phyloP scores from a whole-genome alignment of 208 protist genomes.

The Trypanosoma cruzi region DNA sequence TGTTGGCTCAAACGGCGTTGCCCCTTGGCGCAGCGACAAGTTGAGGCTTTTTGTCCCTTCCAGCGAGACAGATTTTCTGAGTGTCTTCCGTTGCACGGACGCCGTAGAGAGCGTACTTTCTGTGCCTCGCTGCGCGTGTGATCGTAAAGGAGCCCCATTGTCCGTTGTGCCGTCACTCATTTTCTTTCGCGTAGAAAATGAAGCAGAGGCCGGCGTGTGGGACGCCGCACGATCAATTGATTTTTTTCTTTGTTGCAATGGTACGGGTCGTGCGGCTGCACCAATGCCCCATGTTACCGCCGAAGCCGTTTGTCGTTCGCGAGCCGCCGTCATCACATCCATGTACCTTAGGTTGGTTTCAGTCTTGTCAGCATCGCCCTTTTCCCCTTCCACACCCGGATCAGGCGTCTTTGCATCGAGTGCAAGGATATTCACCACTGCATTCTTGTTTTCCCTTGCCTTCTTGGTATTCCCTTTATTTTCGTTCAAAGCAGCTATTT shows the following conservation, averaged over 20 bases:
- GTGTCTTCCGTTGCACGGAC: neutral
- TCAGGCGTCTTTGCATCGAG: neutral
- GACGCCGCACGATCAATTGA: neutral
- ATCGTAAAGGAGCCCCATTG: neutral
- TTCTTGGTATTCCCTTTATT: neutral
- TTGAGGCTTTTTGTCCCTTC: neutral
- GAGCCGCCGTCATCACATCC: slow-evolving; percentile 30
- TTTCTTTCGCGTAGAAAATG: neutral
- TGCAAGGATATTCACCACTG: slow-evolving; percentile 1
- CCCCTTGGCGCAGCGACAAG: neutral
- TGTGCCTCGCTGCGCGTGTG: too few relatives aligned
- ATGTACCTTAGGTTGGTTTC: slow-evolving; percentile 19
- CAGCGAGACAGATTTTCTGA: neutral
- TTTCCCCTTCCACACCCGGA: neutral
- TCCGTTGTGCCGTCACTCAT: neutral
- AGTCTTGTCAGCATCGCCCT: neutral
- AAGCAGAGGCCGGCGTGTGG: neutral
- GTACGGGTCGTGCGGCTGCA: slow-evolving; percentile 40
- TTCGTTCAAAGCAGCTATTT: neutral
- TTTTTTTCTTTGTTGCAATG: slow-evolving; percentile 4
- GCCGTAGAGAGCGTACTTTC: neutral
- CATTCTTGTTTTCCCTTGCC: neutral
- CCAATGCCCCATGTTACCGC: slow-evolving; percentile 75
- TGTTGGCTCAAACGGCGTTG: neutral
- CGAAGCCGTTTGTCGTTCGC: slow-evolving; percentile 28